A percentile compares a stretch with the other conserved stretches of the same genome.
phyloP scores from a whole-genome alignment of 1,284 basidiomycete species.

The Vanrija pseudolonga region DNA sequence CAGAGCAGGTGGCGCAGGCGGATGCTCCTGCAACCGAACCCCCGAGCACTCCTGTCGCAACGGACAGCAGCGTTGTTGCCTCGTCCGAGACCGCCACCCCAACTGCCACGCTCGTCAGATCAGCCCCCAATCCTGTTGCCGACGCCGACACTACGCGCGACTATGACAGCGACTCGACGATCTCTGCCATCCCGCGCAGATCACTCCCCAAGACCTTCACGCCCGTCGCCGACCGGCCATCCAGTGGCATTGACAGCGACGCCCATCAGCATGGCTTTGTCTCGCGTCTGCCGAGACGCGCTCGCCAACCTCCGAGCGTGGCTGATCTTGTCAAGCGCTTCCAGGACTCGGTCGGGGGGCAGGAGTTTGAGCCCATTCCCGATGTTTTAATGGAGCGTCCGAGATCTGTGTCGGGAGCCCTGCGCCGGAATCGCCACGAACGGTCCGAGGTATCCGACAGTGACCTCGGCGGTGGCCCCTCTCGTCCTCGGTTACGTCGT shows the following conservation, averaged over 20 bases:
- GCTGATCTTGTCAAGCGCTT: conserved; percentile 82
- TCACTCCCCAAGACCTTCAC: conserved; percentile 3
- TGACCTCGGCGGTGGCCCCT: conserved; percentile 22
- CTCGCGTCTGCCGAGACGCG: conserved; percentile 66
- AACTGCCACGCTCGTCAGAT: conserved; percentile 11
- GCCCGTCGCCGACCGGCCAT: conserved; percentile 13
- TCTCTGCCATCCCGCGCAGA: conserved; percentile 60
- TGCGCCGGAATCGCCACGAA: conserved; percentile 1
- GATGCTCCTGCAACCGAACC: background rate
- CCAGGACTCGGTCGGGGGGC: conserved; percentile 32
- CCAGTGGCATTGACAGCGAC: conserved; percentile 47
- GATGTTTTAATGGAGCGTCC: conserved; percentile 22
- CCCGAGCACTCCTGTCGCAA: background rate
- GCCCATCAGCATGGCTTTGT: conserved; percentile 27
- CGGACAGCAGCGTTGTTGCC: background rate
- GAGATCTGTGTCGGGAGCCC: conserved; percentile 14
- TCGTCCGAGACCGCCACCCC: background rate
- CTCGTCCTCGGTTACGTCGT: conserved; percentile 6
- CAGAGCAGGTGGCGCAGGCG: no score
- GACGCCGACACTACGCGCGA: conserved; percentile 49
- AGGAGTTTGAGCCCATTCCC: conserved; percentile 14
- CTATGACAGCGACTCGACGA: conserved; percentile 80
- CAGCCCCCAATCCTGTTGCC: background rate
- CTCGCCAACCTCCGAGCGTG: conserved; percentile 56
- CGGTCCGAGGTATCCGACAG: conserved; percentile 42